A percentile compares a stretch with the other conserved stretches of the same genome.
Evolutionary conservation across 1,284 basidiomycete species (phyloP).

Genomic region (Ganoderma multipileum): DNA sequence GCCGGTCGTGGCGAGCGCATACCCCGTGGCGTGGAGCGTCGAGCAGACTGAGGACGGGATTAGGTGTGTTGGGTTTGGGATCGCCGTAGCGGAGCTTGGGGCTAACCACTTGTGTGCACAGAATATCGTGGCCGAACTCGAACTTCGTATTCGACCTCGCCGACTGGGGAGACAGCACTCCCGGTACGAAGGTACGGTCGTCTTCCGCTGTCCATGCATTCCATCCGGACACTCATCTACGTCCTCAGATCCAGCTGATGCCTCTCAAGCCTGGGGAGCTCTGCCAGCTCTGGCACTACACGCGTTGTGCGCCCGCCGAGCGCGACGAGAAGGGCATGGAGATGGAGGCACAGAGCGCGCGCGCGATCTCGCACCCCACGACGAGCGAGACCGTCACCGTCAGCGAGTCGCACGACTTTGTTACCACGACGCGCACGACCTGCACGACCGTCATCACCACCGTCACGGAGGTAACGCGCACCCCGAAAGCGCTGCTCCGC

Average conservation of each 20-base stretch:
- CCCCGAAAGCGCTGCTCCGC: constrained; percentile 23
- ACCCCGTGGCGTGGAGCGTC: constrained; percentile 38
- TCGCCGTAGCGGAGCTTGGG: neutral
- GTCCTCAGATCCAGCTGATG: constrained; percentile 33
- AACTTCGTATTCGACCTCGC: constrained; percentile 35
- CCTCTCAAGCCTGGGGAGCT: constrained; percentile 23
- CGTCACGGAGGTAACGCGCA: constrained; percentile 36
- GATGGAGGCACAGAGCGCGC: constrained; percentile 25
- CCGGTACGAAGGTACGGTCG: constrained; percentile 33
- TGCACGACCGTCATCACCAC: constrained; percentile 38
- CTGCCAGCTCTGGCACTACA: constrained; percentile 36
- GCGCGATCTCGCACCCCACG: constrained; percentile 28
- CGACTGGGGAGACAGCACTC: constrained; percentile 30
- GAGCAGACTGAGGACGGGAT: constrained; percentile 32
- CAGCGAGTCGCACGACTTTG: constrained; percentile 32
- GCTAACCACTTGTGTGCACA: constrained; percentile 4
- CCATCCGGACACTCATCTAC: neutral
- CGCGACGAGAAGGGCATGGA: constrained; percentile 21
- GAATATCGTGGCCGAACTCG: constrained; percentile 37
- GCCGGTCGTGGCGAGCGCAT: constrained; percentile 38
- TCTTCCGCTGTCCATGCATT: too few relatives aligned
- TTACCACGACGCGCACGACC: constrained; percentile 36
- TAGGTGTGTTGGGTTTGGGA: constrained; percentile 24
- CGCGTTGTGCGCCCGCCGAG: constrained; percentile 28
- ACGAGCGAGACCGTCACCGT: constrained; percentile 35